These are phyloP conservation scores for Podospora anserina DNA, from an alignment of 495 filamentous ascomycete genomes.

Conservation along the genomic window DNA sequence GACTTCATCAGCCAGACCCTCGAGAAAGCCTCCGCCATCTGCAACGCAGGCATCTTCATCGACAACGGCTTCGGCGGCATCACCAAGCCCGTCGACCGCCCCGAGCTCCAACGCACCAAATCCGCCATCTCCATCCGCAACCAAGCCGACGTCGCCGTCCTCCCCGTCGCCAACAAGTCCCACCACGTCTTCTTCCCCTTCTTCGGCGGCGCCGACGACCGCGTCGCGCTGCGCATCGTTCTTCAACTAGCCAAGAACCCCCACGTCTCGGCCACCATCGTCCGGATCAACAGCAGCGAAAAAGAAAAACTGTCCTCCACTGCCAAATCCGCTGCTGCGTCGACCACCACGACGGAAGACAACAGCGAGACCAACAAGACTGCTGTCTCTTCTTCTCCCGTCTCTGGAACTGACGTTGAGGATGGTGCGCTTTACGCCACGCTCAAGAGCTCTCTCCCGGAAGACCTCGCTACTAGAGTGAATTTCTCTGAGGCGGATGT, in stretches of 20 bases:
- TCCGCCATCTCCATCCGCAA: slow-evolving; percentile 60
- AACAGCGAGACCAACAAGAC: slow-evolving; percentile 24
- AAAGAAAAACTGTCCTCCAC: slow-evolving; percentile 13
- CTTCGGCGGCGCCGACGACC: slow-evolving; percentile 82
- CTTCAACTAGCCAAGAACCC: slow-evolving; percentile 75
- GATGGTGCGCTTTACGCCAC: slow-evolving; percentile 63
- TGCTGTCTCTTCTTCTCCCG: neutral
- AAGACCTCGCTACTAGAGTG: slow-evolving; percentile 58
- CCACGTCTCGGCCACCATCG: slow-evolving; percentile 70
- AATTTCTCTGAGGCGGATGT: slow-evolving; percentile 50
- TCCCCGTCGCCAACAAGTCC: slow-evolving; percentile 58
- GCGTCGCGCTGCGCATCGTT: slow-evolving; percentile 73
- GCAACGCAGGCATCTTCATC: slow-evolving; percentile 78
- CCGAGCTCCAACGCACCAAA: slow-evolving; percentile 43
- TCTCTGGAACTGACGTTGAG: slow-evolving; percentile 28
- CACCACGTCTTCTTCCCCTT: slow-evolving; percentile 89
- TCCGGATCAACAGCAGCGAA: slow-evolving; percentile 46
- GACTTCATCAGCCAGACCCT: slow-evolving; percentile 66
- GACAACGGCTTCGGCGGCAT: slow-evolving; percentile 66
- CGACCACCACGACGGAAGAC: slow-evolving; percentile 21
- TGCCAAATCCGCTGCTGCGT: neutral
- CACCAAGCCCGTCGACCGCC: slow-evolving; percentile 33
- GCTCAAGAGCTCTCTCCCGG: slow-evolving; percentile 59
- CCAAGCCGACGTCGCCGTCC: slow-evolving; percentile 42
- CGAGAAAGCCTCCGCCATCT: slow-evolving; percentile 45